Conservation (phyloP, 1,284 basidiomycete genomes). For the Pisolithus thermaeus region DNA sequence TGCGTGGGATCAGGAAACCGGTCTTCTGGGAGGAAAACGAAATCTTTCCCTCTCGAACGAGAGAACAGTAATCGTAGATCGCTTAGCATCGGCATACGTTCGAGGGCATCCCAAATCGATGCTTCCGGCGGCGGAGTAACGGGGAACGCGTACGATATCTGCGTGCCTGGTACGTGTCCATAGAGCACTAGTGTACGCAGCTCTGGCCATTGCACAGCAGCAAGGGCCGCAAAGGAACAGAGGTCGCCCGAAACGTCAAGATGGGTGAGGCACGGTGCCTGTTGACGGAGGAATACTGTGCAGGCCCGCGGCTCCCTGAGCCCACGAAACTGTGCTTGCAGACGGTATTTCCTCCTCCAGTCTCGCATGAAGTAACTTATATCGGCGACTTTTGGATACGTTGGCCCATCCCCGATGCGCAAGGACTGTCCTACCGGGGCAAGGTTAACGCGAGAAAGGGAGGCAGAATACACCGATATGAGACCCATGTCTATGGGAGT, state of each 20-base stretch:
- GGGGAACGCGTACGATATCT: slow-evolving; percentile 13
- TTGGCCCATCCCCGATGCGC: slow-evolving; percentile 28
- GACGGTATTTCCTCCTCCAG: slow-evolving; percentile 30
- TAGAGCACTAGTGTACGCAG: slow-evolving; percentile 25
- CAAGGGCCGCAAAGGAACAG: slow-evolving; percentile 22
- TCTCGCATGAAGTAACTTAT: slow-evolving; percentile 31
- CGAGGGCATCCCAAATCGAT: slow-evolving; percentile 22
- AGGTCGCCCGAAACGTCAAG: slow-evolving; percentile 26
- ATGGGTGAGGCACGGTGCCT: slow-evolving; percentile 23
- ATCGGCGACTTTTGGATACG: slow-evolving; percentile 28
- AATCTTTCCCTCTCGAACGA: slow-evolving; percentile 23
- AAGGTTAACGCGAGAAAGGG: slow-evolving; percentile 22
- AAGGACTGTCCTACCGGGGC: slow-evolving; percentile 26
- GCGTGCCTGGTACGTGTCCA: slow-evolving; percentile 19
- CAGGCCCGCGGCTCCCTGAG: slow-evolving; percentile 26
- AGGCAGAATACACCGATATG: slow-evolving; percentile 23
- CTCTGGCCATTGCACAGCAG: slow-evolving; percentile 25
- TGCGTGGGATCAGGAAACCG: slow-evolving; percentile 16
- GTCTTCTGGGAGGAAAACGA: slow-evolving; percentile 20
- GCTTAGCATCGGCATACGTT: slow-evolving; percentile 22
- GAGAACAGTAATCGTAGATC: slow-evolving; percentile 27
- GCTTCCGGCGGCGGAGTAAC: slow-evolving; percentile 3
- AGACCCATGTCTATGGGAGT: slow-evolving; percentile 31
- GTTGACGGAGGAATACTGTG: slow-evolving; percentile 26
- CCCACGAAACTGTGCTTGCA: slow-evolving; percentile 25